Base-by-base conservation (phyloP, 306 rosid species). In the Hippophae gyantsensis region DNA sequence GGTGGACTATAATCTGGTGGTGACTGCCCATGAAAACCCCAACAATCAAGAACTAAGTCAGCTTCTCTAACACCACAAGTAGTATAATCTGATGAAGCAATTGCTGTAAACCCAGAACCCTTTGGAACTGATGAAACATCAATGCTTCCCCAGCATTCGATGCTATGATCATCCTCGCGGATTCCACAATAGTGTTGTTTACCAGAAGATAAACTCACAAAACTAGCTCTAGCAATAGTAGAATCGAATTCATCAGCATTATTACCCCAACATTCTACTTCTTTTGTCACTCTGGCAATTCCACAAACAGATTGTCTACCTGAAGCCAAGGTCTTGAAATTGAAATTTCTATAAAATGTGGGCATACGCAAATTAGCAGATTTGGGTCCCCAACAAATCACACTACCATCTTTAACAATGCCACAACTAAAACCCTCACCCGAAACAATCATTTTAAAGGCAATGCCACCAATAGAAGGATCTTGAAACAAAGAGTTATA, bases 371-470 rank as follows among this genome's bases (percentile, higher is more conserved):
- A 9, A 8, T 42, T 54, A 7, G 61, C 51, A 5, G 95, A 79
- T 56, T 59, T 61, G 1, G 95, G 95, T 44, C 95, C 92, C 95
- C 95, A 87, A 48, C 95, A 87, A 55, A 84, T 59, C 0, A 81
- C 69, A 7, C 90, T 89, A n/a, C 86, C 90, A 52, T 75, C 76
- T 45, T 74, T 70, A 7, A 69, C 67, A 49, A 60, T 62, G 3
- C 86, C 95, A 43, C 95, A 87, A 32, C 80, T 67, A 55, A 82
- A 87, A 11, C 86, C 89, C 3, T 82, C 92, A 0, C 95, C 92
- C 13, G 95, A 76, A 26, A 84, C 89, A 56, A 87, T 44, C 45
- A 47, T 69, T 14, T 62, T 78, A n/a, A 87, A 51, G 46, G 56
- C 85, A 6, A 78, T 71, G 54, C 64, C 78, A 53, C 43, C 43